These are phyloP conservation scores for Solanum bukasovii DNA, from an alignment of 257 asterid genomes.

Conservation along the genomic window DNA sequence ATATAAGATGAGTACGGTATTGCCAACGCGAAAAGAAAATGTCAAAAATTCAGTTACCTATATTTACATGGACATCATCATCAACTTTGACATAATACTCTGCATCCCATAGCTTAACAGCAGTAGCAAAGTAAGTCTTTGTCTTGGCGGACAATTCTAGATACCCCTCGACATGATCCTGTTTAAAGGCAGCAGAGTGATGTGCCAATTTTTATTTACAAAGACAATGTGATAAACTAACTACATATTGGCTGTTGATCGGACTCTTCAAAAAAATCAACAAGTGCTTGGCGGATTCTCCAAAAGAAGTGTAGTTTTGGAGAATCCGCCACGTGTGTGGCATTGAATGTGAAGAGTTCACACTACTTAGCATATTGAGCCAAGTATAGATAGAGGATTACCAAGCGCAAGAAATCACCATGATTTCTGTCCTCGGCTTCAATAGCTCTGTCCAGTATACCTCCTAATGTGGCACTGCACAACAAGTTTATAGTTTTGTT, in stretches of 20 bases:
- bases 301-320: background rate
- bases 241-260: background rate
- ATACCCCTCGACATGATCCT: conserved; percentile 94
- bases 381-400: conserved; percentile 4
- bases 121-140: conserved; percentile 67
- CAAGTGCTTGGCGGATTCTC: background rate
- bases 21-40: background rate
- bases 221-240: background rate
- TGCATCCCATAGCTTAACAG: conserved; percentile 76
- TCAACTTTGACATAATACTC: conserved; percentile 90
- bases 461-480: conserved; percentile 74
- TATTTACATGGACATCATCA: conserved; percentile 89
- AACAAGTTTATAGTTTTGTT: background rate
- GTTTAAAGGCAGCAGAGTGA: background rate
- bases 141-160: conserved; percentile 93
- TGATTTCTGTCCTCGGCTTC: conserved; percentile 85
- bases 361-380: background rate
- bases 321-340: background rate
- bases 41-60: conserved; percentile 39
- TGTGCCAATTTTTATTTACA: background rate
- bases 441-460: conserved; percentile 75
- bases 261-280: background rate
- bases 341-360: background rate
- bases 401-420: conserved; percentile 92
- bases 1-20: background rate